phyloP scores from a whole-genome alignment of 225 moss, liverwort and hornwort genomes.

The Physcomitrium patens region DNA sequence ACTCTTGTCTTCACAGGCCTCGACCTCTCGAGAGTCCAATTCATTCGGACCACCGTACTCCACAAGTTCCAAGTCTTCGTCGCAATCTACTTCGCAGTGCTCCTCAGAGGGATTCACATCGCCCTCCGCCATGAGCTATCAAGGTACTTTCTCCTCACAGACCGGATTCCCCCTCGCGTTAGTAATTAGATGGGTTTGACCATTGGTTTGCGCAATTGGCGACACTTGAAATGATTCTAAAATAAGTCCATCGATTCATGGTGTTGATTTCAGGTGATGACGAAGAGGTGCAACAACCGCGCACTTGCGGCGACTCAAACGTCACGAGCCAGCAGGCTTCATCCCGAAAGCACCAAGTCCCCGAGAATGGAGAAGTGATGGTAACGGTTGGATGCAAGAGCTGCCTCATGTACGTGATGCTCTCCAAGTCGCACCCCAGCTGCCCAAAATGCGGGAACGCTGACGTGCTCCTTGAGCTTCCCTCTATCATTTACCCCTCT shows the following conservation, averaged over 20 bases:
- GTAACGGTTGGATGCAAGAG: slow-evolving; percentile 71
- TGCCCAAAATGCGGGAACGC: slow-evolving; percentile 82
- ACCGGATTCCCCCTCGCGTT: not conserved
- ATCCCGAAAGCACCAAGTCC: not conserved
- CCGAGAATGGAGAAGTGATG: slow-evolving; percentile 42
- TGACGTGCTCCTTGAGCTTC: slow-evolving; percentile 55
- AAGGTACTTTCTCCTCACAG: slow-evolving; percentile 35
- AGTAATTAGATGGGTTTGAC: too few species aligned
- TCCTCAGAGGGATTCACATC: slow-evolving; percentile 62
- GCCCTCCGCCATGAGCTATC: slow-evolving; percentile 77
- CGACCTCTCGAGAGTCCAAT: slow-evolving; percentile 39
- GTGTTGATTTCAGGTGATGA: slow-evolving; percentile 25
- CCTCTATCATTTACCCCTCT: slow-evolving; percentile 19
- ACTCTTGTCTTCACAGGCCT: slow-evolving; percentile 28
- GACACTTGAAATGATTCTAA: too few species aligned
- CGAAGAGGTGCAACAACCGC: slow-evolving; percentile 41
- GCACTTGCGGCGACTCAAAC: slow-evolving; percentile 18
- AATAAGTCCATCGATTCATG: not conserved
- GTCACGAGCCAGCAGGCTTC: not conserved
- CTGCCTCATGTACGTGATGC: slow-evolving; percentile 79
- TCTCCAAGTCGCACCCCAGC: slow-evolving; percentile 65
- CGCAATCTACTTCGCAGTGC: slow-evolving; percentile 52
- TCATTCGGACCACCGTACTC: slow-evolving; percentile 15
- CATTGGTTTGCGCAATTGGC: too few species aligned
- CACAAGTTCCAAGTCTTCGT: slow-evolving; percentile 37